Conservation (phyloP, 2,329 filamentous ascomycete species). For the Trichophyton rubrum region DNA sequence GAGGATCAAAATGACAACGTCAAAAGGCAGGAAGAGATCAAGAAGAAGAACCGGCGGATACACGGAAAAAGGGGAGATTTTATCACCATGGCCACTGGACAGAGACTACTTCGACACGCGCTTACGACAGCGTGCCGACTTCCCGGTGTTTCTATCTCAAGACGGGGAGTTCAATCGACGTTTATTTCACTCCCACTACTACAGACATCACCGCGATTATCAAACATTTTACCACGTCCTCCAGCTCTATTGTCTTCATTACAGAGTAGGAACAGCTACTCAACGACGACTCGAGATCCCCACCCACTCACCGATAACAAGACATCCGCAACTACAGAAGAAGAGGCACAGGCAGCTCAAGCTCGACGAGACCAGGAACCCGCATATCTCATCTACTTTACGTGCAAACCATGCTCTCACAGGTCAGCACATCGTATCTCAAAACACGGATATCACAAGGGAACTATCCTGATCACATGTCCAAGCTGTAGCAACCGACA, state of each 20-base stretch:
- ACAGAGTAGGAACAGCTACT: constrained; percentile 17
- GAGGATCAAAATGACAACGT: neutral
- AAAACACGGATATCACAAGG: constrained; percentile 89
- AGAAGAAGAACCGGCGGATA: neutral
- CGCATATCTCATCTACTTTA: constrained; percentile 80
- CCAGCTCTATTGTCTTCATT: constrained; percentile 10
- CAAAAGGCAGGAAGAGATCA: neutral
- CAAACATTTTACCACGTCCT: neutral
- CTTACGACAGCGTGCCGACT: constrained; percentile 1
- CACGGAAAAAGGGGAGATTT: neutral
- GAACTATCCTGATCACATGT: constrained; percentile 79
- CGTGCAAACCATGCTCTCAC: constrained; percentile 70
- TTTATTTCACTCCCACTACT: neutral
- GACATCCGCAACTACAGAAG: constrained; percentile 20
- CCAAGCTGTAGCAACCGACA: constrained; percentile 77
- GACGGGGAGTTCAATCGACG: neutral
- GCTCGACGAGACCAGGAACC: constrained; percentile 40
- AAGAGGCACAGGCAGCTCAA: constrained; percentile 17
- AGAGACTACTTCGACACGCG: constrained; percentile 6
- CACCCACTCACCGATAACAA: constrained; percentile 25
- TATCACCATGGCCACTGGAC: constrained; percentile 9
- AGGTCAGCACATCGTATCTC: constrained; percentile 77
- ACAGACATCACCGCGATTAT: neutral
- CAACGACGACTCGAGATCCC: constrained; percentile 16
- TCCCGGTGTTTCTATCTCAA: neutral